phyloP scores from a whole-genome alignment of 192 early-diverging fungal species.

The Podila epigama region DNA sequence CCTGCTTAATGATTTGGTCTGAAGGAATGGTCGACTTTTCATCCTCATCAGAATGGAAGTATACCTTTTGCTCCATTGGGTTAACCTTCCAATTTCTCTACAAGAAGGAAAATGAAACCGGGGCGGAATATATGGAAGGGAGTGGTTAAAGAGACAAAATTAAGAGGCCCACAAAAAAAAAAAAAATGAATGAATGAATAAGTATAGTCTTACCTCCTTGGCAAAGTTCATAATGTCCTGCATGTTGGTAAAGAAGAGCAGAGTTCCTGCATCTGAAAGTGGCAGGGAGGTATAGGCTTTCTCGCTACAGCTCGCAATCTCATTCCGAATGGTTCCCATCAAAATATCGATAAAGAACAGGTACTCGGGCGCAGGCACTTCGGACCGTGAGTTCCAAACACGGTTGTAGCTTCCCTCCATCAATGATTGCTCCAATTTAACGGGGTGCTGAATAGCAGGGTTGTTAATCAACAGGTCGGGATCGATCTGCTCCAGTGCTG shows the following conservation, averaged over 20 bases:
- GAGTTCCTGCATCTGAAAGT: conserved; percentile 87
- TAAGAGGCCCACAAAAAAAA: neutral
- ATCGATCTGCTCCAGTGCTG: conserved; percentile 92
- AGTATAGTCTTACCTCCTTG: conserved; percentile 64
- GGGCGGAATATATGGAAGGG: neutral
- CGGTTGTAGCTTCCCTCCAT: conserved; percentile 99
- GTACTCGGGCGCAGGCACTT: conserved; percentile 93
- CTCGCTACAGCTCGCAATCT: conserved; percentile 96
- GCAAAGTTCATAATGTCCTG: conserved; percentile 89
- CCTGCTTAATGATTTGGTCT: conserved; percentile 83
- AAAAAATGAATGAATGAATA: neutral
- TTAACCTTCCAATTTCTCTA: conserved; percentile 86
- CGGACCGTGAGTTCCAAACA: conserved; percentile 90
- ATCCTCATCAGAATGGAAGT: conserved; percentile 74
- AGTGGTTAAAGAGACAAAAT: neutral
- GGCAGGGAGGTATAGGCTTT: conserved; percentile 91
- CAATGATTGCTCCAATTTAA: conserved; percentile 94
- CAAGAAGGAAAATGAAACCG: conserved; percentile 1
- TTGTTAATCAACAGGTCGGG: conserved; percentile 80
- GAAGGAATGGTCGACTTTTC: conserved; percentile 78
- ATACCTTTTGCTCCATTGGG: conserved; percentile 79
- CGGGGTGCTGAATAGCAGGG: conserved; percentile 88
- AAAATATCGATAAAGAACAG: conserved; percentile 94
- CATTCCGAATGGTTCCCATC: conserved; percentile 91
- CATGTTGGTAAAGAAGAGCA: conserved; percentile 83